phyloP scores from a whole-genome alignment of 176 grass and related monocot species.

The Sorghum bicolor region DNA sequence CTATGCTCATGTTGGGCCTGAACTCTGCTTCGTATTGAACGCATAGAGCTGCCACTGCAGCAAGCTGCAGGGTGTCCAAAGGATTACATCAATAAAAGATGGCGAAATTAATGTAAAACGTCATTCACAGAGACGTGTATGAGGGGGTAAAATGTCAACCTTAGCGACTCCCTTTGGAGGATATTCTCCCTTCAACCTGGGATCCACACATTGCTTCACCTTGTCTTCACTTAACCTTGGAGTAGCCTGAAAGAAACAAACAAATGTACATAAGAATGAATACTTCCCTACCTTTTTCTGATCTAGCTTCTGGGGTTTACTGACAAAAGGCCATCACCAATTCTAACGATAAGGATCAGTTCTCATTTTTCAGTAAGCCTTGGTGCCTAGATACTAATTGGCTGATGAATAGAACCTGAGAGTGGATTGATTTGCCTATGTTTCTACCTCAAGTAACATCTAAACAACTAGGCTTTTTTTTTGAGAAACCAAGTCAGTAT shows the following conservation, averaged over 20 bases:
- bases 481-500: not conserved
- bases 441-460: not conserved
- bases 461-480: not conserved
- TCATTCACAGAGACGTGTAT: not conserved
- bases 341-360: not conserved
- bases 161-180: constrained; percentile 52
- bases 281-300: not conserved
- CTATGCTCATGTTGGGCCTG: constrained; percentile 90
- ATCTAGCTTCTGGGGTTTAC: not conserved
- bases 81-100: not conserved
- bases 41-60: constrained; percentile 75
- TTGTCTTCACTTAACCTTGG: constrained; percentile 60
- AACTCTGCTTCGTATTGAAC: constrained; percentile 93
- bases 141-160: constrained; percentile 6
- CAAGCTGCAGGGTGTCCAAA: constrained; percentile 47
- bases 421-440: not conserved
- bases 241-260: constrained; percentile 39
- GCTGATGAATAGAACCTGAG: not conserved
- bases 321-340: not conserved
- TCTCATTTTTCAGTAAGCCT: not conserved
- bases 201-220: constrained; percentile 70
- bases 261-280: not conserved
- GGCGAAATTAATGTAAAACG: not conserved
- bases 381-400: not conserved
- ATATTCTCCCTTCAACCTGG: constrained; percentile 59